A percentile compares a stretch with the other conserved stretches of the same genome.
phyloP scores from a whole-genome alignment of 2,329 filamentous ascomycete genomes.

The Exophiala sp. region DNA sequence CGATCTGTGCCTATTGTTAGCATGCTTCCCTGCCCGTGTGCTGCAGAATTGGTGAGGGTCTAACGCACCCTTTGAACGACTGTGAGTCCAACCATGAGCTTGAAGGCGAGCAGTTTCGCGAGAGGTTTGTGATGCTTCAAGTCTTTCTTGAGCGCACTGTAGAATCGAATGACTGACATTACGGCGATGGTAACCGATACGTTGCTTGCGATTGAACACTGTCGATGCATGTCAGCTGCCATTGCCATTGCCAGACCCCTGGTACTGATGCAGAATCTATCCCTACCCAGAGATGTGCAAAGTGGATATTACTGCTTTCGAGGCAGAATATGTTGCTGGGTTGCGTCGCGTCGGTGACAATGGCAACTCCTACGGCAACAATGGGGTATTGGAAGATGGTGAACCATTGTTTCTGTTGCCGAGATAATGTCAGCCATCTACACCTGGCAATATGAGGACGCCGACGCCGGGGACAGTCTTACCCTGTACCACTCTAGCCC shows the following conservation, averaged over 20 bases:
- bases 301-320: constrained; percentile 32
- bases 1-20: constrained; percentile 23
- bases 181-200: constrained; percentile 29
- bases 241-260: no score
- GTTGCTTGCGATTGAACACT: constrained; percentile 16
- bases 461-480: constrained; percentile 3
- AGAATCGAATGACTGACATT: constrained; percentile 30
- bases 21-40: not conserved
- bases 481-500: constrained; percentile 32
- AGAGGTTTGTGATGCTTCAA: constrained; percentile 32
- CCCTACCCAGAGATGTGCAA: constrained; percentile 37
- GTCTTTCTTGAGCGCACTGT: constrained; percentile 27
- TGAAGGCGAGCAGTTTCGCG: constrained; percentile 34
- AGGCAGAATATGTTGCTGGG: constrained; percentile 32
- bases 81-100: constrained; percentile 32
- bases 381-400: constrained; percentile 40
- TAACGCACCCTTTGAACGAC: not conserved
- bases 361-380: constrained; percentile 27
- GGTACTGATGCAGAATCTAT: not conserved
- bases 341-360: constrained; percentile 33
- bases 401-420: constrained; percentile 28
- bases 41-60: not conserved
- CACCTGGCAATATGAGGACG: not conserved
- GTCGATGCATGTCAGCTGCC: not conserved
- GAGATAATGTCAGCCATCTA: constrained; percentile 24